These are phyloP conservation scores for Russula earlei DNA, from an alignment of 768 basidiomycete genomes.

Conservation along the genomic window DNA sequence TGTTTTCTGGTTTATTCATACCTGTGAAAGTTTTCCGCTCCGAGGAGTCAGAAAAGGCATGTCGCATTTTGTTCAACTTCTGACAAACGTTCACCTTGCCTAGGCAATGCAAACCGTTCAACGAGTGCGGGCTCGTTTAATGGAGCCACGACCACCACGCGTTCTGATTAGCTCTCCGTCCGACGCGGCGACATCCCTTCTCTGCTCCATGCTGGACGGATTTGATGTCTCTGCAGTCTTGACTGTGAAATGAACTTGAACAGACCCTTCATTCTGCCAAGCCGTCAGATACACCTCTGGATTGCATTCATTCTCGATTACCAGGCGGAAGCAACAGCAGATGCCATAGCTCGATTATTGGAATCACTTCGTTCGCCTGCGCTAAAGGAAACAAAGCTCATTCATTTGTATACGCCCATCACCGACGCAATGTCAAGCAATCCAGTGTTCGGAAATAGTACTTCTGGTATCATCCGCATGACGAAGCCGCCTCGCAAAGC, in stretches of 20 bases:
- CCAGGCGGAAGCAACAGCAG: slow-evolving; percentile 49
- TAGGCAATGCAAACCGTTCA: slow-evolving; percentile 42
- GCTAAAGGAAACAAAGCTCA: slow-evolving; percentile 48
- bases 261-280: slow-evolving; percentile 30
- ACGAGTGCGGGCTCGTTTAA: slow-evolving; percentile 37
- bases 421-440: slow-evolving; percentile 44
- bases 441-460: slow-evolving; percentile 40
- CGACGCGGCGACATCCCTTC: slow-evolving; percentile 43
- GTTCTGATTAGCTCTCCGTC: slow-evolving; percentile 54
- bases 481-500: slow-evolving; percentile 61
- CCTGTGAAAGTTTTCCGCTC: slow-evolving; percentile 51
- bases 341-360: slow-evolving; percentile 45
- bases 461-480: slow-evolving; percentile 52
- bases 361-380: slow-evolving; percentile 30
- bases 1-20: slow-evolving; percentile 65
- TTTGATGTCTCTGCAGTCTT: slow-evolving; percentile 40
- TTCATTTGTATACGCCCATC: slow-evolving; percentile 67
- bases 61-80: not conserved
- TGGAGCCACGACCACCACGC: slow-evolving; percentile 36
- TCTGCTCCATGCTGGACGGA: slow-evolving; percentile 47
- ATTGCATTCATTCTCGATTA: slow-evolving; percentile 63
- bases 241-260: slow-evolving; percentile 39
- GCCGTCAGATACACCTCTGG: slow-evolving; percentile 32
- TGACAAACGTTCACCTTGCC: not conserved
- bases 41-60: slow-evolving; percentile 48